phyloP scores from a whole-genome alignment of 192 early-diverging fungal species.

The Pecoramyces ruminantium region DNA sequence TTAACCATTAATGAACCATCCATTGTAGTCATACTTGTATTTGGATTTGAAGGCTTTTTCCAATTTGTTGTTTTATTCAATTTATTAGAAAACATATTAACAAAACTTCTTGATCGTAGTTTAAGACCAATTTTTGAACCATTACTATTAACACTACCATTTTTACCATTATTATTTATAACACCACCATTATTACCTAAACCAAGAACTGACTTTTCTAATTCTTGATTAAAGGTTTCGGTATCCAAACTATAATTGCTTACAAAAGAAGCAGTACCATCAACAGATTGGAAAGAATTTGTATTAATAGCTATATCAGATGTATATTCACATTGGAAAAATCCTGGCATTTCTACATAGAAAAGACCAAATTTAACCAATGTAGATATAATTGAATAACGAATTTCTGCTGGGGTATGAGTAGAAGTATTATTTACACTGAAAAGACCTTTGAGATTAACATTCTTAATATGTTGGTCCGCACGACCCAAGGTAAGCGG shows the following conservation, averaged over 20 bases:
- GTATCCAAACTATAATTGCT: not conserved
- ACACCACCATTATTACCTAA: too few species aligned
- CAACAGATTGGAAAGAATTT: not conserved
- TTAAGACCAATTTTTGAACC: not conserved
- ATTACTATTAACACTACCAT: too few species aligned
- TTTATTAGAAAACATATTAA: not conserved
- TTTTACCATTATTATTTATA: too few species aligned
- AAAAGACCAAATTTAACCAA: not conserved
- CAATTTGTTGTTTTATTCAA: not conserved
- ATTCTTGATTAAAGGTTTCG: not conserved
- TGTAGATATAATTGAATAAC: not conserved
- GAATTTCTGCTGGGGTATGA: conserved; percentile 14
- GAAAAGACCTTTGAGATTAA: conserved; percentile 16
- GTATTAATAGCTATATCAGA: not conserved
- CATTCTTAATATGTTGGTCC: conserved; percentile 16
- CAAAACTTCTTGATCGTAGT: not conserved
- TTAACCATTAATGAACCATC: not conserved
- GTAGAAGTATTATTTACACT: conserved; percentile 20
- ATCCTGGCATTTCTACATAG: not conserved
- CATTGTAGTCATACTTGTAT: not conserved
- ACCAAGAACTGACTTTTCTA: not conserved
- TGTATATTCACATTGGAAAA: not conserved
- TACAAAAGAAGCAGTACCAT: not conserved
- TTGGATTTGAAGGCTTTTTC: not conserved
- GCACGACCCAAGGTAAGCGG: conserved; percentile 3